Evolutionary conservation across 2,329 filamentous ascomycete genomes (phyloP), one percentile per base, ranked within the genome.

Genomic region (Cladosporium austrohemisphaericum): DNA sequence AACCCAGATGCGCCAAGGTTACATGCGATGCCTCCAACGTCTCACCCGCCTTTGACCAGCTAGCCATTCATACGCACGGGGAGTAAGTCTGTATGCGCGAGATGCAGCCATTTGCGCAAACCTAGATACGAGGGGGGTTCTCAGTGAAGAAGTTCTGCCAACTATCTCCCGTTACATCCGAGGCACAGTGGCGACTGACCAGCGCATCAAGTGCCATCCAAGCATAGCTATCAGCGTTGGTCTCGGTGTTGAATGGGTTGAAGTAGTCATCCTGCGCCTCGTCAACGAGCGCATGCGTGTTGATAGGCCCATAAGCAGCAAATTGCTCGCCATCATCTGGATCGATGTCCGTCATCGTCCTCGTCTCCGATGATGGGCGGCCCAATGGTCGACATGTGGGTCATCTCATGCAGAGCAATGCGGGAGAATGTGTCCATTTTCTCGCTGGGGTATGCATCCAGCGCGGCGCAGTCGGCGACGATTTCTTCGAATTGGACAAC

Each of bases 161-260:
- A 20, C 38, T 29, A 16, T 48, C 26, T 16, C 32, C 44, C 9
- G 18, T 29, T n/a, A 33, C 44, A 38, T 38, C 29, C 5, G 29
- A 32, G 5, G 29, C 29, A 7, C 29, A 32, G 29, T 32, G 29
- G 11, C 29, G 29, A 14, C 29, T 32, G 13, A 48, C 26, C 31
- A 26, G 50, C 37, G 46, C 40, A 40, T 29, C 45, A 19, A 52
- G 16, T 18, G 49, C 37, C 52, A 56, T 57, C 45, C 52, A 57
- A 32, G 53, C 53, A 50, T 57, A 57, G 41, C 43, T 57, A 46
- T 57, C 52, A 20, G 54, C 55, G 37, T 56, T 57, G 10, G 38
- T 49, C 32, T 52, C 51, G 19, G 53, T 16, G 11, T 31, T 13
- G 8, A n/a, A 48, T 2, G 51, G 49, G 14, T 55, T 32, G 10